Evolutionary conservation across 805 yeast species (phyloP).

Genomic region (Candida pseudoglaebosa): DNA sequence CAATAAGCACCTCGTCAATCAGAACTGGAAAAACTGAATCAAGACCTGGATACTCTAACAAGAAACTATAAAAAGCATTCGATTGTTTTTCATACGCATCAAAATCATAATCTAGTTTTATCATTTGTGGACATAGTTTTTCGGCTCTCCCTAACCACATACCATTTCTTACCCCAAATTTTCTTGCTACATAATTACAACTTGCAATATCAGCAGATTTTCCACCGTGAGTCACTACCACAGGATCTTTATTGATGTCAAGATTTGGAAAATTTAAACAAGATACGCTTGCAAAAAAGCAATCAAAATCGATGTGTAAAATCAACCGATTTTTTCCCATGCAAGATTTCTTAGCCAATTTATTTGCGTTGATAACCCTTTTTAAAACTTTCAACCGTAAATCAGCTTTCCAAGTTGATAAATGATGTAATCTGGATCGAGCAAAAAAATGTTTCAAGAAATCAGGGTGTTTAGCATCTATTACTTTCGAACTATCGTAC

Average conservation of each 20-base stretch:
- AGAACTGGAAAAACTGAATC: conserved; percentile 72
- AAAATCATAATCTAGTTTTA: conserved; percentile 69
- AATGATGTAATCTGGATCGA: conserved; percentile 81
- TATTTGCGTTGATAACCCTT: conserved; percentile 32
- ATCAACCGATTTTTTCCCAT: conserved; percentile 29
- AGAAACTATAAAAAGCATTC: conserved; percentile 54
- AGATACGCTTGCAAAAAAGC: conserved; percentile 88
- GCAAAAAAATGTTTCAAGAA: conserved; percentile 70
- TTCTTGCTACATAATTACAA: conserved; percentile 84
- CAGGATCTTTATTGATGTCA: conserved; percentile 47
- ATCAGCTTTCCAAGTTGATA: conserved; percentile 82
- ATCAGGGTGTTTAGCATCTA: conserved; percentile 73
- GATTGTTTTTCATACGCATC: conserved; percentile 67
- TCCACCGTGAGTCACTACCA: conserved; percentile 62
- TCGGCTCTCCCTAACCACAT: conserved; percentile 81
- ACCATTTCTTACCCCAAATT: conserved; percentile 77
- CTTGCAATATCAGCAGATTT: conserved; percentile 78
- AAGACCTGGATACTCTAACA: conserved; percentile 44
- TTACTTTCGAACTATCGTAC: conserved; percentile 6
- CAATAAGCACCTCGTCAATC: conserved; percentile 87
- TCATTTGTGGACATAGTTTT: conserved; percentile 60
- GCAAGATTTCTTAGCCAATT: neutral
- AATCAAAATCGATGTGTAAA: conserved; percentile 88
- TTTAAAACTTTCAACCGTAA: conserved; percentile 58
- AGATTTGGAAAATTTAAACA: conserved; percentile 53